A percentile compares a stretch with the other conserved stretches of the same genome.
Evolutionary conservation across 2,329 filamentous ascomycete genomes (phyloP).

Genomic region (Fusarium proliferatum): DNA sequence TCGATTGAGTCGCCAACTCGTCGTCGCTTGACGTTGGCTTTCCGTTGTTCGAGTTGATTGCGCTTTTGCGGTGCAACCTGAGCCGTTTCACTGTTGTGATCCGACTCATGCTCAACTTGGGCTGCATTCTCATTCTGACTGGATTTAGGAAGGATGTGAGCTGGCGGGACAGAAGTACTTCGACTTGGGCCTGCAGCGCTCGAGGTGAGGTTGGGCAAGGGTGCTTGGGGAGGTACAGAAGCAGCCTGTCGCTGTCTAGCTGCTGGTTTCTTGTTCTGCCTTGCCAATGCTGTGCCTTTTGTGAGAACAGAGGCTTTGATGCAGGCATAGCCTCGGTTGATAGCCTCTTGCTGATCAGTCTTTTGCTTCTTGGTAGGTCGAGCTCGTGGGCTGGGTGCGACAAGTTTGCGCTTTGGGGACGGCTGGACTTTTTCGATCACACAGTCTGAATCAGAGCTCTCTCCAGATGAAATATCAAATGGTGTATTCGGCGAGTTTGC

Average conservation of each 20-base stretch:
- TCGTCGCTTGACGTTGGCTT: slow-evolving; percentile 25
- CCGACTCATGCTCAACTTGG: slow-evolving; percentile 15
- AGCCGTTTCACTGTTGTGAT: slow-evolving; percentile 36
- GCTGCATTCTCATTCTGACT: background rate
- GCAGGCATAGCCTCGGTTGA: background rate
- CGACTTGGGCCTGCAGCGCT: background rate
- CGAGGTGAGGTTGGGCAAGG: background rate
- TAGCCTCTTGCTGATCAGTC: background rate
- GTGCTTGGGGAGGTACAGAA: background rate
- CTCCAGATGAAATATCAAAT: slow-evolving; percentile 36
- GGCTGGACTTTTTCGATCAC: slow-evolving; percentile 18
- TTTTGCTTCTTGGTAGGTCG: slow-evolving; percentile 17
- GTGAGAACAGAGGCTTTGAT: background rate
- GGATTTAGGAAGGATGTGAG: background rate
- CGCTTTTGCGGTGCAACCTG: slow-evolving; percentile 20
- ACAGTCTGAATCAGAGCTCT: slow-evolving; percentile 31
- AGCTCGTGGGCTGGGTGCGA: background rate
- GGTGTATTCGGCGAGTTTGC: slow-evolving; percentile 32
- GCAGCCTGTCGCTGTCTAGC: background rate
- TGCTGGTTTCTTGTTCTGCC: background rate
- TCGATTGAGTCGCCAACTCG: slow-evolving; percentile 1
- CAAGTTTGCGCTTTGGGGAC: slow-evolving; percentile 27
- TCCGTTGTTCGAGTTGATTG: background rate
- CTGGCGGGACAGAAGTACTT: background rate
- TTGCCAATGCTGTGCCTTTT: background rate